phyloP scores from a whole-genome alignment of 139 green algal species.

The Dunaliella primolecta region DNA sequence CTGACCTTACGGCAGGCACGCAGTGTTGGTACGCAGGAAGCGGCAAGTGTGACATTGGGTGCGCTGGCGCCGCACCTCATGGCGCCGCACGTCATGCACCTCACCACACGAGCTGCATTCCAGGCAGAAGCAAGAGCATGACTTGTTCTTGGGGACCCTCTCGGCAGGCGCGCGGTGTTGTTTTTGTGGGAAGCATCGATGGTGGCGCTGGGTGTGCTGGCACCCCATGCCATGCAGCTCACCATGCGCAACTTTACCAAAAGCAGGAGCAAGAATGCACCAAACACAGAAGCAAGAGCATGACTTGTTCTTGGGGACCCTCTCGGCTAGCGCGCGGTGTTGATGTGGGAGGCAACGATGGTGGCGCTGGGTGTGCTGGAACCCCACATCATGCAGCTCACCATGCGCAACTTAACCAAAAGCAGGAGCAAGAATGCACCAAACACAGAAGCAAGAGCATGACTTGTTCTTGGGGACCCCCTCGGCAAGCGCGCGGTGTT shows the following conservation, averaged over 20 bases:
- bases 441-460: background rate
- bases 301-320: too few species aligned
- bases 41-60: constrained; percentile 9
- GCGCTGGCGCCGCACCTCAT: constrained; percentile 28
- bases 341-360: constrained; percentile 10
- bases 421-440: too few species aligned
- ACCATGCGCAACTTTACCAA: background rate
- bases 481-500: background rate
- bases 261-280: too few species aligned
- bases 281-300: too few species aligned
- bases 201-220: constrained; percentile 70
- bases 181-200: constrained; percentile 72
- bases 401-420: too few species aligned
- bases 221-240: background rate
- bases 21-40: too few species aligned
- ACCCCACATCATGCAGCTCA: background rate
- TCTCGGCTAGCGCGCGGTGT: too few species aligned
- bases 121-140: background rate
- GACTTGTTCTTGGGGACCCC: too few species aligned
- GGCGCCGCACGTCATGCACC: background rate
- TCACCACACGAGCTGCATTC: too few species aligned
- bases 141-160: too few species aligned
- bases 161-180: background rate
- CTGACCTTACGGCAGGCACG: too few species aligned
- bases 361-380: constrained; percentile 15